A percentile compares a stretch with the other conserved stretches of the same genome.
These are phyloP conservation scores for Phytopythium sindhum DNA, from an alignment of 352 stramenopile species.

Conservation along the genomic window DNA sequence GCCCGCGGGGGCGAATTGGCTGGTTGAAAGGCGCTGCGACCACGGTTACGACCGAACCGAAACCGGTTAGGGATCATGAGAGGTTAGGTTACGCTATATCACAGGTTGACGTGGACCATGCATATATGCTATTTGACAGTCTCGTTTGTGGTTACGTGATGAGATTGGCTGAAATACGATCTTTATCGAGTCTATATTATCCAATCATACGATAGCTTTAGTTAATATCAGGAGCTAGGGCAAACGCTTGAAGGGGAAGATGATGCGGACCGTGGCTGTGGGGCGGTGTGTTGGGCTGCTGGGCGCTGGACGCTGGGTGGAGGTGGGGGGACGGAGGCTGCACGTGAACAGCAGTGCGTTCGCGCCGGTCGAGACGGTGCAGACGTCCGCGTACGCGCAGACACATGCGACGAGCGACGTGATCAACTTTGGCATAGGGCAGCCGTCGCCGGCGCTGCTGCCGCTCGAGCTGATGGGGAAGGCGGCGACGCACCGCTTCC, in stretches of 20 bases:
- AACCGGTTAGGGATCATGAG: background rate
- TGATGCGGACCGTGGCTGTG: background rate
- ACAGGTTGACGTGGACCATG: background rate
- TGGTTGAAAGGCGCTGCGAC: slow-evolving; percentile 72
- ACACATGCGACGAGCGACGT: slow-evolving; percentile 52
- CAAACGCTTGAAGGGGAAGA: background rate
- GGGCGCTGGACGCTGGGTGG: background rate
- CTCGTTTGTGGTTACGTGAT: too few species aligned
- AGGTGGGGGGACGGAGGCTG: background rate
- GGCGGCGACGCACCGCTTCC: slow-evolving; percentile 47
- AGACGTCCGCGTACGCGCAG: slow-evolving; percentile 67
- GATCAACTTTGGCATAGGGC: slow-evolving; percentile 86
- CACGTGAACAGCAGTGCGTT: slow-evolving; percentile 6
- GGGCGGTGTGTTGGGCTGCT: background rate
- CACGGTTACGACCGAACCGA: slow-evolving; percentile 8
- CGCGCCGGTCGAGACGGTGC: slow-evolving; percentile 26
- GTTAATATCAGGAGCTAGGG: too few species aligned
- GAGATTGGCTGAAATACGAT: background rate
- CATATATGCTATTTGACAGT: background rate
- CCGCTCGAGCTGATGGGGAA: slow-evolving; percentile 59
- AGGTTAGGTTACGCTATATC: background rate
- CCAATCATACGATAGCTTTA: background rate
- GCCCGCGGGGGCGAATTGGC: slow-evolving; percentile 50
- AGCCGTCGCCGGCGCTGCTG: slow-evolving; percentile 75
- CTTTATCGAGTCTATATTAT: background rate